Base-by-base conservation (phyloP, 2,329 filamentous ascomycete species). In the Alternaria metachromatica region DNA sequence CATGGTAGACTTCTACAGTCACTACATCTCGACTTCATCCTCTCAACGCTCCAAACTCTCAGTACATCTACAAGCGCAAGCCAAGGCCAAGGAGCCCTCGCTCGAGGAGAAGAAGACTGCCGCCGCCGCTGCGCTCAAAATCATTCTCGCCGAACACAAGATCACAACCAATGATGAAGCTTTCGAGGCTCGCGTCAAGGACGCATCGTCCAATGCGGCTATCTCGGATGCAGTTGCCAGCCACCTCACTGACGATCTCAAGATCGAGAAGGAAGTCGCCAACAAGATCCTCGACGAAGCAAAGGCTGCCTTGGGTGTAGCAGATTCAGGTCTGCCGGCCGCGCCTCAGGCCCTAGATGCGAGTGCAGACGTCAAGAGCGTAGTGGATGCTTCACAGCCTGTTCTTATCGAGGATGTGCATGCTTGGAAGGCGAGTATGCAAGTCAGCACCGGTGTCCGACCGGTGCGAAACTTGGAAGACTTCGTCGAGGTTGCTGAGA, bases 41-140 rank as follows among this genome's bases (percentile, higher is more conserved):
- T 81, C 86, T 0, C 84, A 83, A 1, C 88, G 96, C 53, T 90
- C 93, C n/a, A 97, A 97, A 77, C 81, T 96, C 7, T 90, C 93
- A 1, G 88, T 97, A 15, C 92, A 98, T 76, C 84, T 98, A 23
- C 87, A 91, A 59, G 95, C 95, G 0, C 92, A 95, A 75, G 86
- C 87, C 58, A 77, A 81, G 21, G 76, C 78, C 68, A 79, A 70
- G 71, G 78, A 68, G 72, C 76, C 54, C 50, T 76, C 63, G 51
- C 64, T 80, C 7, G 72, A 79, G 2, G 82, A 87, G 56, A 82
- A 84, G 72, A 84, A 82, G 50, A 58, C 69, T 18, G 58, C 74
- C 66, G 79, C 66, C 78, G 81, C 65, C 5, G 54, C 66, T 10
- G 77, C 62, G 78, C 83, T 69, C 5, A 76, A 79, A 12, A 72